A percentile compares a stretch with the other conserved stretches of the same genome.
Conservation (phyloP, 177 flowering plant genomes). For the Telopea speciosissima region DNA sequence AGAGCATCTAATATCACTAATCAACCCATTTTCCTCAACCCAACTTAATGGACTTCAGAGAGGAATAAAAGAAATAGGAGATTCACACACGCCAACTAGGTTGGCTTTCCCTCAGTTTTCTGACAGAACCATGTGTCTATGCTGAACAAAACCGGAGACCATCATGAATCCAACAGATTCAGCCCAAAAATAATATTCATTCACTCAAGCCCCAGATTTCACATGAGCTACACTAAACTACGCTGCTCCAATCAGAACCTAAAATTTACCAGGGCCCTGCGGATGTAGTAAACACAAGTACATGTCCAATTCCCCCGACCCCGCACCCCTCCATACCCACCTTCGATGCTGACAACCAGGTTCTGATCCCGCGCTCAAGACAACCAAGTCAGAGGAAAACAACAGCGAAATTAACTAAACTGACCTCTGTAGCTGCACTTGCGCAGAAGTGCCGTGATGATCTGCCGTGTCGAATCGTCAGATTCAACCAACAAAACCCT, state of each 20-base stretch:
- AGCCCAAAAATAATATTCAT: no score
- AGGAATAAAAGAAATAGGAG: background rate
- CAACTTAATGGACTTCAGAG: background rate
- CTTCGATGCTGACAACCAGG: background rate
- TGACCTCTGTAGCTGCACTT: conserved; percentile 85
- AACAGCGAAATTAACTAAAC: background rate
- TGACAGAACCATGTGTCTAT: background rate
- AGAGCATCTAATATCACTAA: background rate
- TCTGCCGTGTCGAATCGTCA: conserved; percentile 88
- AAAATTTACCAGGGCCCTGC: no score
- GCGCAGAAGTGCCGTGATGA: conserved; percentile 74
- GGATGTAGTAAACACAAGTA: no score
- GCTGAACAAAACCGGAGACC: background rate
- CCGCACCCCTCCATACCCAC: no score
- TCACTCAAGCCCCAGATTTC: background rate
- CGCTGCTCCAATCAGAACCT: no score
- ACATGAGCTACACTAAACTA: background rate
- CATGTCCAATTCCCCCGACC: no score
- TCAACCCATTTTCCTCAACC: background rate
- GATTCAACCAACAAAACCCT: conserved; percentile 84
- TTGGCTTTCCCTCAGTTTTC: background rate
- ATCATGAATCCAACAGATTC: background rate
- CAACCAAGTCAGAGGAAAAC: background rate
- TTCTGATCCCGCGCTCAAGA: background rate
- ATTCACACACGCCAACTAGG: background rate